phyloP scores from a whole-genome alignment of 2,329 filamentous ascomycete species.

The Neocucurbitaria cava region DNA sequence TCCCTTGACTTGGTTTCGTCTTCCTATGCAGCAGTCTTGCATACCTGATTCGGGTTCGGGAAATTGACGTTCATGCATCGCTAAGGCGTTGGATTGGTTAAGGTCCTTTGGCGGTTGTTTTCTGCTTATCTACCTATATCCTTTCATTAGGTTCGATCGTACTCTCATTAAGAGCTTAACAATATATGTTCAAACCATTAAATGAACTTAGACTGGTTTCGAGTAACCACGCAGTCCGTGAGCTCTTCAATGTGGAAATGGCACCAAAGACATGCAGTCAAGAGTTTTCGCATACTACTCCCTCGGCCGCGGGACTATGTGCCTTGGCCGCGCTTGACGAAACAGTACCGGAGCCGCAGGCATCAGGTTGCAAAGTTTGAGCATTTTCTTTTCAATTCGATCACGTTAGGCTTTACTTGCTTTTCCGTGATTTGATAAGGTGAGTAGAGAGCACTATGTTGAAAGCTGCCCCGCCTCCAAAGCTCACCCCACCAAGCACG shows the following conservation, averaged over 20 bases:
- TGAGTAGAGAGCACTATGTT: constrained; percentile 12
- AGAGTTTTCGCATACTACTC: not conserved
- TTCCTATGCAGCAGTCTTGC: constrained; percentile 28
- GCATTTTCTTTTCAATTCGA: constrained; percentile 12
- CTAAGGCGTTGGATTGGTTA: constrained; percentile 20
- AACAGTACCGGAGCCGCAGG: constrained; percentile 7
- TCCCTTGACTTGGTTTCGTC: constrained; percentile 22
- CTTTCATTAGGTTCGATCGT: constrained; percentile 16
- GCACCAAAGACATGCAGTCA: not conserved
- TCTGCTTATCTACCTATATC: constrained; percentile 9
- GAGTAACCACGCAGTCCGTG: not conserved
- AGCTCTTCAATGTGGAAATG: not conserved
- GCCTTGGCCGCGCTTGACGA: constrained; percentile 10
- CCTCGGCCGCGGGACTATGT: constrained; percentile 33
- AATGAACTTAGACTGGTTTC: not conserved
- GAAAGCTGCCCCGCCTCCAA: constrained; percentile 19
- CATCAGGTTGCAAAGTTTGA: constrained; percentile 10
- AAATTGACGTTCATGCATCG: constrained; percentile 30
- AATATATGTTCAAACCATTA: not conserved
- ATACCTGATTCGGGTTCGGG: constrained; percentile 20
- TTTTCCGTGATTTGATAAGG: constrained; percentile 37
- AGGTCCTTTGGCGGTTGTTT: constrained; percentile 4
- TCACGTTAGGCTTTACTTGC: constrained; percentile 17
- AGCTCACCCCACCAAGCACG: constrained; percentile 26
- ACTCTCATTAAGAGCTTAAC: constrained; percentile 2